Conservation (phyloP, 2,329 filamentous ascomycete genomes). For the Ascochyta fabae region DNA sequence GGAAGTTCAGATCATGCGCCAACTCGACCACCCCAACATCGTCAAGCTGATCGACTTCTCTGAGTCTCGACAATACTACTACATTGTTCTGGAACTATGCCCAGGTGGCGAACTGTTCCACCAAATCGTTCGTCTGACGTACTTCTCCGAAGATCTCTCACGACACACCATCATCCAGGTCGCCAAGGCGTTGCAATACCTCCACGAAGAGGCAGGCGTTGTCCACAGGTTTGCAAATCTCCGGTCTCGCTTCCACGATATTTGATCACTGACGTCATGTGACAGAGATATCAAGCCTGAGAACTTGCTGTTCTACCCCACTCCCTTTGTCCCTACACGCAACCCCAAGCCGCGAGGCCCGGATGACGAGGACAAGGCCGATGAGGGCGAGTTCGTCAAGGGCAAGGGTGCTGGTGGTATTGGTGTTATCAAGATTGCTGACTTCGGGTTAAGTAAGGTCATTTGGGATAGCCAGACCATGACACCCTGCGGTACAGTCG, state of each 20-base stretch:
- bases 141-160: slow-evolving; percentile 95
- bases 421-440: slow-evolving; percentile 94
- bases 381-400: slow-evolving; percentile 89
- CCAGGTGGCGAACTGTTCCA: slow-evolving; percentile 97
- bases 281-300: slow-evolving; percentile 95
- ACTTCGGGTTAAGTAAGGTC: slow-evolving; percentile 96
- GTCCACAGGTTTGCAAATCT: slow-evolving; percentile 81
- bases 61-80: slow-evolving; percentile 94
- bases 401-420: slow-evolving; percentile 89
- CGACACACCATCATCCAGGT: slow-evolving; percentile 95
- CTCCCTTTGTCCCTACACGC: slow-evolving; percentile 79
- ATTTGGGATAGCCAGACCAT: slow-evolving; percentile 98
- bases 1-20: slow-evolving; percentile 98
- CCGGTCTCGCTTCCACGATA: slow-evolving; percentile 1
- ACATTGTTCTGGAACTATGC: slow-evolving; percentile 93
- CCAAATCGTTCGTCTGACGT: slow-evolving; percentile 96
- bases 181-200: slow-evolving; percentile 89
- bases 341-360: slow-evolving; percentile 79
- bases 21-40: slow-evolving; percentile 95
- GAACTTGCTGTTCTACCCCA: slow-evolving; percentile 92
- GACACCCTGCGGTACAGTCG: slow-evolving; percentile 98
- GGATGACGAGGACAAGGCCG: slow-evolving; percentile 95
- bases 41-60: slow-evolving; percentile 92
- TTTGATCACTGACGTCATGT: slow-evolving; percentile 47
- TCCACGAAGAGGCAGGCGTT: slow-evolving; percentile 93